Conservation (phyloP, 345 rosid genomes). For the Hibiscus mutabilis region DNA sequence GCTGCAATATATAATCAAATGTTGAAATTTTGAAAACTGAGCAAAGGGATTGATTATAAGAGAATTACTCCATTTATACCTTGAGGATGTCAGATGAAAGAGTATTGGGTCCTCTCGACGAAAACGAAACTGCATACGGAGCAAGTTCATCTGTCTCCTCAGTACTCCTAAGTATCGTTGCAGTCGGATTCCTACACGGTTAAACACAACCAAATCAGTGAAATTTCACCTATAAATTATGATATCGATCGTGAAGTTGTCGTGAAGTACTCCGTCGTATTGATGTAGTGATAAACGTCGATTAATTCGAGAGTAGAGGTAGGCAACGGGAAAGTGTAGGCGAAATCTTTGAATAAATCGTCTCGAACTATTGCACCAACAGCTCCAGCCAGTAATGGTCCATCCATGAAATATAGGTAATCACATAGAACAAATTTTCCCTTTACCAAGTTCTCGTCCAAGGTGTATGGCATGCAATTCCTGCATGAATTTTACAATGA, state of each 20-base stretch:
- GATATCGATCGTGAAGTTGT: not conserved
- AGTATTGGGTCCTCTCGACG: slow-evolving; percentile 47
- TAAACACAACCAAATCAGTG: not conserved
- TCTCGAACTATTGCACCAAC: not conserved
- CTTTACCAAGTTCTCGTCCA: not conserved
- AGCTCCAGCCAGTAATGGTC: not conserved
- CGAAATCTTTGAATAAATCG: not conserved
- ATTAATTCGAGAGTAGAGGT: not conserved
- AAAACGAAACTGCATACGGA: slow-evolving; percentile 27
- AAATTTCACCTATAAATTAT: not conserved
- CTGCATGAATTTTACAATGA: not conserved
- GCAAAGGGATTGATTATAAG: not conserved
- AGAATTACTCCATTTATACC: slow-evolving; percentile 14
- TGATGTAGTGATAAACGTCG: not conserved
- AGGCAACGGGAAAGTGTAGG: not conserved
- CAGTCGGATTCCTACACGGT: not conserved
- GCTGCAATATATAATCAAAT: slow-evolving; percentile 23
- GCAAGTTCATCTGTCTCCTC: not conserved
- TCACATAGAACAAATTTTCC: slow-evolving; percentile 7
- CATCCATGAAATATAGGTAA: not conserved
- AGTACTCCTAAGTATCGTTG: not conserved
- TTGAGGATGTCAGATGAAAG: slow-evolving; percentile 38
- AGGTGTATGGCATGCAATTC: not conserved
- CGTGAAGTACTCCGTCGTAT: not conserved
- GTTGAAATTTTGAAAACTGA: not conserved